These are phyloP conservation scores for Albizia julibrissin DNA, from an alignment of 306 rosid genomes.

Conservation along the genomic window DNA sequence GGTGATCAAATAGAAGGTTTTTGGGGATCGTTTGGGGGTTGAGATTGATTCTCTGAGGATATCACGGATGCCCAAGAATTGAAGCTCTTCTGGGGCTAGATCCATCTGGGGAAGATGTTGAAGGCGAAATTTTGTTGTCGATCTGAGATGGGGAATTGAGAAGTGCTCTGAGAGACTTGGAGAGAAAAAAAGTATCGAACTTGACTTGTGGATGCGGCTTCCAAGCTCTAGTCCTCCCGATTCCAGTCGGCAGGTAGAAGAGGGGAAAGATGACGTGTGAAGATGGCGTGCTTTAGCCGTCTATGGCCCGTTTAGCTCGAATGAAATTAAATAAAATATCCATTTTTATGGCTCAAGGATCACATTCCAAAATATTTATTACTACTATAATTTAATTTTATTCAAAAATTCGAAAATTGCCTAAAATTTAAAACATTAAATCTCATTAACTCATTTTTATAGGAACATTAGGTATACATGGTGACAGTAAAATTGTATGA, in stretches of 20 bases:
- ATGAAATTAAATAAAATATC: not conserved
- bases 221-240: not conserved
- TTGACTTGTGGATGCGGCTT: constrained; percentile 1
- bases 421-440: no score
- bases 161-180: not conserved
- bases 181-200: not conserved
- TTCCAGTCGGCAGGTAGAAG: not conserved
- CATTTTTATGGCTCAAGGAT: not conserved
- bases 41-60: constrained; percentile 75
- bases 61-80: constrained; percentile 53
- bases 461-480: no score
- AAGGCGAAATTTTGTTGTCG: not conserved
- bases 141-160: not conserved
- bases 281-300: not conserved
- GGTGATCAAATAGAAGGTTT: constrained; percentile 83
- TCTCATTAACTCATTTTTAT: no score
- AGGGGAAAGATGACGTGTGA: not conserved
- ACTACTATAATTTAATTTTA: no score
- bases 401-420: no score
- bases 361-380: not conserved
- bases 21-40: constrained; percentile 80
- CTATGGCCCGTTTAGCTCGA: not conserved
- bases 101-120: constrained; percentile 47
- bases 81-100: constrained; percentile 88
- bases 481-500: no score